Evolutionary conservation across 495 filamentous ascomycete species (phyloP).

Genomic region (Pseudevernia furfuracea): DNA sequence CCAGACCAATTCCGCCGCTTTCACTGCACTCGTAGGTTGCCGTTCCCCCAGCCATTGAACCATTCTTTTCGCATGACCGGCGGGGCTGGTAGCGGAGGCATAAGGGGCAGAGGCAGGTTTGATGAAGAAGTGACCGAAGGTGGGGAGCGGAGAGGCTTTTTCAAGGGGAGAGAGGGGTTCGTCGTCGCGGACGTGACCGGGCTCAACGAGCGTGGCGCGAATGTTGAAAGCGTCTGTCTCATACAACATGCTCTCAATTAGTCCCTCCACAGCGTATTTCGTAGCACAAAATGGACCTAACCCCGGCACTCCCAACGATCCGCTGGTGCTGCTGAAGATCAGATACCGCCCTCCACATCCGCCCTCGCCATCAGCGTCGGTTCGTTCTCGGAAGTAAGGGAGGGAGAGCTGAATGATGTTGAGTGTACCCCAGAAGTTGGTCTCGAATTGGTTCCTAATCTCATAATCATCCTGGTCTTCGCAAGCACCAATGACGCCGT

Average conservation of each 20-base stretch:
- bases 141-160: slow-evolving; percentile 42
- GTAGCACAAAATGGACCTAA: slow-evolving; percentile 91
- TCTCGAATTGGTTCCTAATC: slow-evolving; percentile 91
- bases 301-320: slow-evolving; percentile 83
- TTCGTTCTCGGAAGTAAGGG: slow-evolving; percentile 68
- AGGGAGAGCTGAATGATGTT: slow-evolving; percentile 88
- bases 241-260: slow-evolving; percentile 93
- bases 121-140: slow-evolving; percentile 87
- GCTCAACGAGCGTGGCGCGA: slow-evolving; percentile 86
- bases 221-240: slow-evolving; percentile 88
- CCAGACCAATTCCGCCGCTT: slow-evolving; percentile 94
- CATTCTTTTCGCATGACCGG: slow-evolving; percentile 84
- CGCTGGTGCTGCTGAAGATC: slow-evolving; percentile 87
- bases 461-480: slow-evolving; percentile 96
- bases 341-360: slow-evolving; percentile 65
- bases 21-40: slow-evolving; percentile 86
- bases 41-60: slow-evolving; percentile 90
- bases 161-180: slow-evolving; percentile 32
- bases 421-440: slow-evolving; percentile 86
- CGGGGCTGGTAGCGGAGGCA: slow-evolving; percentile 63
- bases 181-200: slow-evolving; percentile 78
- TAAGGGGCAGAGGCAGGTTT: slow-evolving; percentile 81
- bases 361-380: slow-evolving; percentile 27
- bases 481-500: slow-evolving; percentile 90
- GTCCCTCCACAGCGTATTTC: slow-evolving; percentile 90